Evolutionary conservation across 163 green algal species (phyloP), one percentile per base, ranked within the genome.

Genomic region (Scenedesmus sp.): DNA sequence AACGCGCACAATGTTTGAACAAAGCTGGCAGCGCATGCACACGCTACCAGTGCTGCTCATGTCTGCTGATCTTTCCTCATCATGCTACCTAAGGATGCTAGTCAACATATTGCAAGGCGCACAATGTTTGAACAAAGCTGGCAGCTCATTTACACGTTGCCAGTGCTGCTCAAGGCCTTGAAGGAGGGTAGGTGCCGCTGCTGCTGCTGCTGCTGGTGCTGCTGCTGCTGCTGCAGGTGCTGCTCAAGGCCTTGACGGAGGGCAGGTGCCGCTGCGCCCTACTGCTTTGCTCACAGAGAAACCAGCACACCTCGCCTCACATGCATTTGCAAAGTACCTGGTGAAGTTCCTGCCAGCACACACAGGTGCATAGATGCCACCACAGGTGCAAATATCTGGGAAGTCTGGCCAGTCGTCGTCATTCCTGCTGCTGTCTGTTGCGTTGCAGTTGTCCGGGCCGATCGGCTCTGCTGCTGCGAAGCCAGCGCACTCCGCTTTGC

Each of bases 371-470:
- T 16, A 79, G 70, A 79, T 79, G 4, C 70, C 70, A 3, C 70
- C 70, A 79, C 70, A 79, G 1, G 70, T 79, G 70, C 70, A 79
- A 5, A 79, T 79, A 1, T 79, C 70, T 15, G 70, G 70, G 23
- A 79, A 79, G 23, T 79, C 23, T 1, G 70, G 70, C 70, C 70
- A 79, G 13, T 79, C 23, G 2, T 79, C 23, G 3, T 79, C 70
- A 23, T 52, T 79, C 7, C 70, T 79, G 70, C 70, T 79, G 70
- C 70, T 79, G 70, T 79, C 70, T 79, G 70, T 79, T 52, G 70
- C 70, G 23, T 13, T 52, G 70, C 70, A 79, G 70, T 79, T 79
- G 23, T 79, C 70, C 46, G 70, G 23, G 23, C 70, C 23, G 70
- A 79, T 79, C 1, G 70, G 70, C 5, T 79, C 70, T 79, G 70